Base-by-base conservation (phyloP, 225 moss, liverwort and hornwort species). In the Anthoceros angustus region DNA sequence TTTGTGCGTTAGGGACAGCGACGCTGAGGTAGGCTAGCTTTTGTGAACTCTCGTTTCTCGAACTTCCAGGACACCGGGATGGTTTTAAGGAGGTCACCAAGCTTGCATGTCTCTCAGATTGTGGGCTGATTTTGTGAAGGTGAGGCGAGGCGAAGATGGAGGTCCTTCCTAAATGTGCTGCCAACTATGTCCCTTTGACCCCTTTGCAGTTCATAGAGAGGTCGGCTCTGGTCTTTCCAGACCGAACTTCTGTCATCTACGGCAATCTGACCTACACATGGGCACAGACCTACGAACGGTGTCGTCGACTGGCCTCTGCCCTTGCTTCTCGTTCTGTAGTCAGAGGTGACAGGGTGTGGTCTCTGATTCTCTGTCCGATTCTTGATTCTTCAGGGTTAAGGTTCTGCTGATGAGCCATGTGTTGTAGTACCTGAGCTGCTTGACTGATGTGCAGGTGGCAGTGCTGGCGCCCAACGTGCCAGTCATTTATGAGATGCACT, bases 221-320 rank as follows among this genome's bases (percentile, higher is more conserved):
- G 61, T 66, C 83, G 61, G 81, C 88, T 4, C 42, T 39, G 3
- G 70, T 88, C 2, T 71, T 75, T 67, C 77, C 79, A 42, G 66
- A 86, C 42, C 79, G 78, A 43, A 71, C 72, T 25, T 83, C 88
- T 15, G 72, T 88, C 38, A 42, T 88, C 42, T 86, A 88, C 50
- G 86, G 88, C 45, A 69, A 78, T 2, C 40, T 74, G 38, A 75
- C 69, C 24, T 88, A 72, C 74, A 86, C 88, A 40, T 88, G 88
- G 88, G 74, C 78, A 65, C 80, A 86, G 74, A 88, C 88, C 11
- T 63, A 78, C 67, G 80, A 83, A 64, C 82, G 84, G 40, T 84
- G 89, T 68, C 73, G 77, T 41, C 75, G 89, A 7, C 74, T 89
- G 25, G 86, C 86, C 50, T 89, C 84, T n/a, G 68, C 72, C 10